Conservation (phyloP, 2,329 filamentous ascomycete species). For the Fusarium circinatum region DNA sequence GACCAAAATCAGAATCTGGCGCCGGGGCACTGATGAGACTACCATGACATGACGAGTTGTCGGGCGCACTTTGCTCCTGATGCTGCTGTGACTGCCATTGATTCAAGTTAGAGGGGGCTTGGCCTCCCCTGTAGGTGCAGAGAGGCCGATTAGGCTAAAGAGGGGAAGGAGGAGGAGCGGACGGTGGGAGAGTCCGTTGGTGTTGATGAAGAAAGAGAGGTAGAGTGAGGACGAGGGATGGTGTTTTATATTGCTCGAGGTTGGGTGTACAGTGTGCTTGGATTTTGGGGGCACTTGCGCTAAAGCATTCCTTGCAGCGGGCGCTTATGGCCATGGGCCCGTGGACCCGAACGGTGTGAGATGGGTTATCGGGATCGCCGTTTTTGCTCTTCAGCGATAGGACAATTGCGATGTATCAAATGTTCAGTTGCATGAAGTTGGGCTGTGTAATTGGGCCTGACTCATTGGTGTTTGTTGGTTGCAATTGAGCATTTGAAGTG, state of each 20-base stretch:
- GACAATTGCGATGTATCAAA: not conserved
- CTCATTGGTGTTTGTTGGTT: not conserved
- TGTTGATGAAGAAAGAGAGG: slow-evolving; percentile 15
- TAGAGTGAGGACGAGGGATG: not conserved
- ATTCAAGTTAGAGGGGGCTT: slow-evolving; percentile 43
- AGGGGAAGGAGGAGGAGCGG: not conserved
- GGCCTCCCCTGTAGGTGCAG: slow-evolving; percentile 42
- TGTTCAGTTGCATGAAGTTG: not conserved
- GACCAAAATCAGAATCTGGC: slow-evolving; percentile 18
- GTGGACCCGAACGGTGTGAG: slow-evolving; percentile 7
- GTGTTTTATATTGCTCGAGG: slow-evolving; percentile 29
- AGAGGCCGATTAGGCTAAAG: slow-evolving; percentile 37
- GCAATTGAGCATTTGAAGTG: not conserved
- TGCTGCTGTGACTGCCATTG: slow-evolving; percentile 36
- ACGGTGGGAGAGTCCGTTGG: slow-evolving; percentile 15
- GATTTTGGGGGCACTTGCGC: slow-evolving; percentile 5
- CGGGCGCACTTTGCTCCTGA: slow-evolving; percentile 18
- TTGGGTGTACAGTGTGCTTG: slow-evolving; percentile 27
- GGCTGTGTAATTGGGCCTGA: not conserved
- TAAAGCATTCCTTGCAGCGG: slow-evolving; percentile 1
- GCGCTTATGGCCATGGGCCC: not conserved
- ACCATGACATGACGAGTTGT: slow-evolving; percentile 29
- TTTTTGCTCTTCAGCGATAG: not conserved
- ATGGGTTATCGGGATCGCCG: not conserved
- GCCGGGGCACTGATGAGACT: slow-evolving; percentile 30